These are phyloP conservation scores for Lipomyces sp. DNA, from an alignment of 805 yeast species.

Conservation along the genomic window DNA sequence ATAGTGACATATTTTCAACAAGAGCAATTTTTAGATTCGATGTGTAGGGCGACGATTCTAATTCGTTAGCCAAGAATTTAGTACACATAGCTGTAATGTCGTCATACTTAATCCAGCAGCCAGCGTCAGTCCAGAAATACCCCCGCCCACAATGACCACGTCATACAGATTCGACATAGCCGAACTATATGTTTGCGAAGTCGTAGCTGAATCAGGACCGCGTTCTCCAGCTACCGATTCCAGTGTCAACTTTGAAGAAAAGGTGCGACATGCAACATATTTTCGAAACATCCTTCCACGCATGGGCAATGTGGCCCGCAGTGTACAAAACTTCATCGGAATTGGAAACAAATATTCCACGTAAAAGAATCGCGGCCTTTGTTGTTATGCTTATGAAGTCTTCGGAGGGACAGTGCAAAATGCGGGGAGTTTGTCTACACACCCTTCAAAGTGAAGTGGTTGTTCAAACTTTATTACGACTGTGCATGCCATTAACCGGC, in stretches of 20 bases:
- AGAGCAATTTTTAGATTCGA: constrained; percentile 64
- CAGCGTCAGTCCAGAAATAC: constrained; percentile 92
- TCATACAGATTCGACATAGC: constrained; percentile 50
- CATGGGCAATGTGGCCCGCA: neutral
- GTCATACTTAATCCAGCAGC: constrained; percentile 65
- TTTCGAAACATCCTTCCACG: neutral
- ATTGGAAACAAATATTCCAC: too few relatives aligned
- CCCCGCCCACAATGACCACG: constrained; percentile 91
- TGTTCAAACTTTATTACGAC: too few relatives aligned
- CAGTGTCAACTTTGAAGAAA: neutral
- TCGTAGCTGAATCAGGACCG: neutral
- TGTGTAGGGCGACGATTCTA: constrained; percentile 66
- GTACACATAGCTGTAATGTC: neutral
- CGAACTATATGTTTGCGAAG: neutral
- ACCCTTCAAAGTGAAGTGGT: neutral
- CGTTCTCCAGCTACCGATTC: neutral
- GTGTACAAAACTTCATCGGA: neutral
- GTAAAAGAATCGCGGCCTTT: neutral
- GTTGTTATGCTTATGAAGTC: neutral
- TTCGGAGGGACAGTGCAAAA: neutral
- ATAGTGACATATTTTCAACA: constrained; percentile 72
- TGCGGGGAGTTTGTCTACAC: neutral
- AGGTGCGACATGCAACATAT: neutral
- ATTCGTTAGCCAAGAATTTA: neutral
- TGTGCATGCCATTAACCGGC: too few relatives aligned